Evolutionary conservation across 768 basidiomycete genomes (phyloP).

Genomic region (Leccinum fibrillosum): DNA sequence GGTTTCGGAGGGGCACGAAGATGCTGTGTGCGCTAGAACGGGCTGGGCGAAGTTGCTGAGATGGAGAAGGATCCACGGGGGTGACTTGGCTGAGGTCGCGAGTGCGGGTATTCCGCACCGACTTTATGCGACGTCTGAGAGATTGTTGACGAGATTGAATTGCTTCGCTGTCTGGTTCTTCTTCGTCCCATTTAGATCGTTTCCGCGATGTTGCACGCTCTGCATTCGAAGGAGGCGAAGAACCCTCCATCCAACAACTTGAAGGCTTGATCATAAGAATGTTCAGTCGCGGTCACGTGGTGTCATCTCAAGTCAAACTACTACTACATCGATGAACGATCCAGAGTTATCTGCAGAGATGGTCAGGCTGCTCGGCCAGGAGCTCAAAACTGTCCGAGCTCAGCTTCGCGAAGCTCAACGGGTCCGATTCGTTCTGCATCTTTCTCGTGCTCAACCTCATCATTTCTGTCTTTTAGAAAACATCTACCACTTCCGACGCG

Average conservation of each 20-base stretch:
- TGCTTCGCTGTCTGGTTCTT: slow-evolving; percentile 44
- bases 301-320: background rate
- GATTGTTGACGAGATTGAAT: slow-evolving; percentile 34
- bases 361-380: slow-evolving; percentile 24
- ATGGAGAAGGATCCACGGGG: slow-evolving; percentile 15
- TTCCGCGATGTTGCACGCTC: slow-evolving; percentile 48
- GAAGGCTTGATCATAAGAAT: background rate
- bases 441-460: background rate
- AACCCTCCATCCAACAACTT: slow-evolving; percentile 1
- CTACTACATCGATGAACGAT: slow-evolving; percentile 19
- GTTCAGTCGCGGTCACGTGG: background rate
- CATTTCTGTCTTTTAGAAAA: slow-evolving; percentile 7
- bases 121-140: slow-evolving; percentile 56
- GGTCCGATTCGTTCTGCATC: slow-evolving; percentile 6
- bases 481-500: background rate
- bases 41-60: slow-evolving; percentile 11
- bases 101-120: slow-evolving; percentile 20
- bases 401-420: slow-evolving; percentile 22
- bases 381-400: slow-evolving; percentile 22
- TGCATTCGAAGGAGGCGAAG: slow-evolving; percentile 26
- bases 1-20: slow-evolving; percentile 72
- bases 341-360: slow-evolving; percentile 24
- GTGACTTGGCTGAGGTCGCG: slow-evolving; percentile 16
- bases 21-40: slow-evolving; percentile 46
- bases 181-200: slow-evolving; percentile 70